A percentile compares a stretch with the other conserved stretches of the same genome.
Conservation (phyloP, 169 alveolate genomes). For the Babesia bovis region DNA sequence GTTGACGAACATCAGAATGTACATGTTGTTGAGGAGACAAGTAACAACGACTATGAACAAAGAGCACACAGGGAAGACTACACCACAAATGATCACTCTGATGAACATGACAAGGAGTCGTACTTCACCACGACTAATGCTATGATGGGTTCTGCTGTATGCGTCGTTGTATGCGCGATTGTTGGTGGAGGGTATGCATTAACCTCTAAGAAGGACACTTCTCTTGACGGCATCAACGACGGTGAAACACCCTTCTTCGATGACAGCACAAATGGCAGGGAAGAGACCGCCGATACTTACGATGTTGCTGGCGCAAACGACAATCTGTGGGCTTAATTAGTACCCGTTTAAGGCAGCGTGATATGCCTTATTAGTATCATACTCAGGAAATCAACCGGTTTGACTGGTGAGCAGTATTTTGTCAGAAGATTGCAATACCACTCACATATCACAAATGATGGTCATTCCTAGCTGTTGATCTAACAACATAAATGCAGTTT, state of each 20-base stretch:
- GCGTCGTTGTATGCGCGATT: not conserved
- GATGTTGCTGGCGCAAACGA: conserved; percentile 54
- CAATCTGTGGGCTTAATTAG: conserved; percentile 52
- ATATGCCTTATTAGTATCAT: no score
- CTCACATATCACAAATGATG: no score
- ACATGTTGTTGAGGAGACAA: no score
- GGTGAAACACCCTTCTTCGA: conserved; percentile 26
- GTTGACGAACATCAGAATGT: no score
- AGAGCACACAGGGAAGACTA: no score
- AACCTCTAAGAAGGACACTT: not conserved
- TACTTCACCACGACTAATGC: not conserved
- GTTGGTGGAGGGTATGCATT: conserved; percentile 3
- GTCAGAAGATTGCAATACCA: no score
- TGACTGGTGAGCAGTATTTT: no score
- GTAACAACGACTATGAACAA: no score
- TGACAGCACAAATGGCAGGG: conserved; percentile 50
- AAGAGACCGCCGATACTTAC: conserved; percentile 48
- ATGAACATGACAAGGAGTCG: not conserved
- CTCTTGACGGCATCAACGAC: not conserved
- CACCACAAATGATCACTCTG: not conserved
- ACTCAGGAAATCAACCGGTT: no score
- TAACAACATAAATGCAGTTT: no score
- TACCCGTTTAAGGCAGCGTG: no score
- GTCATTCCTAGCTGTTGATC: no score
- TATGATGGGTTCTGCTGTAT: not conserved